Percentiles rank a stretch among this genome's conserved stretches.
Evolutionary conservation across 345 rosid species (phyloP).

Genomic region (Syzygium grande): DNA sequence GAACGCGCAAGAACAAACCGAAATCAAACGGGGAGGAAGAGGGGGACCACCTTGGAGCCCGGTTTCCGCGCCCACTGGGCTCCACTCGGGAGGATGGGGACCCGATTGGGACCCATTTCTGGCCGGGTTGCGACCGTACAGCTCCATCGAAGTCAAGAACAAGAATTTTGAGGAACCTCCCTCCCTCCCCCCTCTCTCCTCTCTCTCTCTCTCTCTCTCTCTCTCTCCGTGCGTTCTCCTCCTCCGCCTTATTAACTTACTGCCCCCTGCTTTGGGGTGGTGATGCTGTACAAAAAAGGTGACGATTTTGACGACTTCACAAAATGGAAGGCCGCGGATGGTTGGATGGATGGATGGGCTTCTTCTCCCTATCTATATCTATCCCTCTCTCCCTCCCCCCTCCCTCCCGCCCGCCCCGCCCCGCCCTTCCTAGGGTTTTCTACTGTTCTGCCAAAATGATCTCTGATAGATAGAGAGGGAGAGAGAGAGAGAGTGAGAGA

Average conservation of each 20-base stretch:
- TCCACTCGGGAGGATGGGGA: constrained; percentile 46
- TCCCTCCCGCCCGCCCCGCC: no score
- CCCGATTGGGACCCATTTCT: constrained; percentile 54
- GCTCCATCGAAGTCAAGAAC: constrained; percentile 33
- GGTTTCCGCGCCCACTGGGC: constrained; percentile 35
- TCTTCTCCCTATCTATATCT: background rate
- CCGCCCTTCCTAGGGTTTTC: background rate
- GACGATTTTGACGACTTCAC: background rate
- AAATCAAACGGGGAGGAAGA: background rate
- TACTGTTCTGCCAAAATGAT: background rate
- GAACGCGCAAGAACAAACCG: background rate
- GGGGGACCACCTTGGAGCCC: constrained; percentile 52
- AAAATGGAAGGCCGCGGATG: background rate
- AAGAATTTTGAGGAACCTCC: background rate
- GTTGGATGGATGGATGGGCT: background rate
- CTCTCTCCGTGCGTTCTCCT: background rate
- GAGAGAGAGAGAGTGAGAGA: background rate
- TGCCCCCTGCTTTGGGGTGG: background rate
- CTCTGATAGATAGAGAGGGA: background rate
- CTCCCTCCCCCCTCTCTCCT: background rate
- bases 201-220: background rate
- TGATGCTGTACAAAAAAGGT: constrained; percentile 26
- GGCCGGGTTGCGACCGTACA: constrained; percentile 55
- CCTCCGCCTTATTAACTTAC: background rate
- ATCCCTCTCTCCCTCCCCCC: background rate